Base-by-base conservation (phyloP, 1,139 yeast species). In the Geotrichum cucujoidarum region DNA sequence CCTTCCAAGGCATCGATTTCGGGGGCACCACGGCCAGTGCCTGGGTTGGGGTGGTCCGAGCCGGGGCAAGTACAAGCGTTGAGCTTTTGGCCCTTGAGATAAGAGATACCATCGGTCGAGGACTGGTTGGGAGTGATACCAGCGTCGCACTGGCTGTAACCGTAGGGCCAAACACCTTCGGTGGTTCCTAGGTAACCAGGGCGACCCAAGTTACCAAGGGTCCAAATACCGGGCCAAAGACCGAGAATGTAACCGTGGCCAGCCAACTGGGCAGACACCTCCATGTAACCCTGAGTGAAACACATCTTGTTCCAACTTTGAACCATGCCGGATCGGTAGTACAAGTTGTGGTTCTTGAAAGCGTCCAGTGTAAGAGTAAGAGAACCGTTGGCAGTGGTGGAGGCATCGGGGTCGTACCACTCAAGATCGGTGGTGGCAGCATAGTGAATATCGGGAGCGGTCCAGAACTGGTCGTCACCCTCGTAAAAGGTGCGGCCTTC, bases 91-190 rank as follows among this genome's bases (percentile, higher is more conserved):
- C 95, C 95, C 0, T 88, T 87, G 36, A 87, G 69, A 59, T 76
- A 83, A 8, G 87, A 81, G 43, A 86, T 75, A 38, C 95, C 95
- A 66, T 86, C 95, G 1, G 83, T 73, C 0, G 88, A 76, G 11
- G 89, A 81, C 68, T 87, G 95, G 62, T 87, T 87, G n/a, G 95
- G 83, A 6, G 95, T 85, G 53, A 86, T 86, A 55, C 95, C 95
- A 4, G 86, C 86, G 71, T 87, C 95, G 69, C 95, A 87, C 17
- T 77, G 67, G 37, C 80, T 78, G 62, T 87, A 87, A n/a, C 88
- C 73, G 61, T 86, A 87, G 3, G 95, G 95, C 95, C 95, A 87
- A 13, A 84, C 82, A 40, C 95, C 95, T 40, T 85, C 92, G 3
- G 95, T 77, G 7, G 87, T 67, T 3, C 90, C 89, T 62, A 79